Base-by-base conservation (phyloP, 352 stramenopile genomes). In the Globisporangium middletonii region DNA sequence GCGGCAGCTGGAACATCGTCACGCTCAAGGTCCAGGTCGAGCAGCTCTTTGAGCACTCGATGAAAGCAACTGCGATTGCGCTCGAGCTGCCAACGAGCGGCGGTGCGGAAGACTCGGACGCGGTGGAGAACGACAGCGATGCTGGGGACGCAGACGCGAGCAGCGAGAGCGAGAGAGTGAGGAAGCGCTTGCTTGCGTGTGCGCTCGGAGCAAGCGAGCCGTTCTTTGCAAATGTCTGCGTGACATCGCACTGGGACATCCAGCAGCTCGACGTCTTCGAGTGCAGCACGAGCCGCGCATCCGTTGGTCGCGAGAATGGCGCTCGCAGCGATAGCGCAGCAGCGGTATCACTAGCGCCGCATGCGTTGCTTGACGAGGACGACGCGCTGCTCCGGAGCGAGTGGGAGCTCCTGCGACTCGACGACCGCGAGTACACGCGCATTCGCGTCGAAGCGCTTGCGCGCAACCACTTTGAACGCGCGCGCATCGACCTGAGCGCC, bases 301-400 rank as follows among this genome's bases (percentile, higher is more conserved):
- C 18, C 11, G 4, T 38, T 2, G 33, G 37, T 28, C 4, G 37
- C 23, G 37, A 28, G 4, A 44, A 18, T 13, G 15, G 33, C 47
- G 1, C 15, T 55, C 33, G 33, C 33, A 38, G 33, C 7, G 33
- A 38, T 13, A 9, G 33, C 12, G 33, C 33, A 38, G 33, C 33
- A 35, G 30, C 18, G 45, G 23, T 16, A 8, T 4, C 47, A 33
- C 19, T 35, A 15, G 18, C 11, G 50, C 28, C 6, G 37, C 67
- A 35, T 38, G 47, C 59, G 28, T 55, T 54, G 19, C 19, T 16
- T 18, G 19, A 27, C 19, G 65, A 66, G 37, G 64, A 76, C 11
- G 73, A 80, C 15, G 41, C 63, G 15, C 57, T 83, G 11, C 56
- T 83, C 6, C 28, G 48, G 3, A 80, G 63, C 23, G 73, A 80